Conservation (phyloP, 2,329 filamentous ascomycete species). For the Pseudocercospora eumusae region DNA sequence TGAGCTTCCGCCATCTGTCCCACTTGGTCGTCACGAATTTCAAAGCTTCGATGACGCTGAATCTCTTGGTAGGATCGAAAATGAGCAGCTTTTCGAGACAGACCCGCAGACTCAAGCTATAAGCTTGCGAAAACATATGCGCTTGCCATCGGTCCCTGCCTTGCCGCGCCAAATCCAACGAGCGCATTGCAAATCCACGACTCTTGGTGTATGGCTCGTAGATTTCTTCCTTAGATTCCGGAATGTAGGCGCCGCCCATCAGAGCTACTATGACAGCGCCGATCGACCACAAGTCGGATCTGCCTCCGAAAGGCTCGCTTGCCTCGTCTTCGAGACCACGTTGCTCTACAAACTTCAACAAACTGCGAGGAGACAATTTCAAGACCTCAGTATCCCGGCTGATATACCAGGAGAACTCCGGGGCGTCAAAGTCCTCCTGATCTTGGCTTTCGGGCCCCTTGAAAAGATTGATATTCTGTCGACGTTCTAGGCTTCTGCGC, state of each 20-base stretch:
- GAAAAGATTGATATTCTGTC: slow-evolving; percentile 3
- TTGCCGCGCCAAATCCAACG: neutral
- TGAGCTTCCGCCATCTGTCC: neutral
- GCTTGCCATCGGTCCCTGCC: neutral
- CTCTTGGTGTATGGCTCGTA: neutral
- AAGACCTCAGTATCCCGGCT: slow-evolving; percentile 7
- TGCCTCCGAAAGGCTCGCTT: slow-evolving; percentile 8
- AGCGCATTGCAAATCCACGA: neutral
- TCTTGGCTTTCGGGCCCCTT: neutral
- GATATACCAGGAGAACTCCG: slow-evolving; percentile 15
- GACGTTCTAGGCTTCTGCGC: neutral
- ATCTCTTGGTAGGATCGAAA: neutral
- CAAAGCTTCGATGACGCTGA: neutral
- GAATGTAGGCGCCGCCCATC: slow-evolving; percentile 18
- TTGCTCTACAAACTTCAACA: neutral
- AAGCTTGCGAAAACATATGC: neutral
- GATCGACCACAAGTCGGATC: slow-evolving; percentile 22
- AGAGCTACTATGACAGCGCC: slow-evolving; percentile 21
- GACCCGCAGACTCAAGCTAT: neutral
- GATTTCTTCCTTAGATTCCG: neutral
- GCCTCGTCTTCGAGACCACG: neutral
- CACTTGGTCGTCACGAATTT: neutral
- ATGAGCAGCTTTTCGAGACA: slow-evolving; percentile 1
- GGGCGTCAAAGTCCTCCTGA: slow-evolving; percentile 15
- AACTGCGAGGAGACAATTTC: neutral